Evolutionary conservation across 2,329 filamentous ascomycete species (phyloP).

Genomic region (Penicillium brasilianum): DNA sequence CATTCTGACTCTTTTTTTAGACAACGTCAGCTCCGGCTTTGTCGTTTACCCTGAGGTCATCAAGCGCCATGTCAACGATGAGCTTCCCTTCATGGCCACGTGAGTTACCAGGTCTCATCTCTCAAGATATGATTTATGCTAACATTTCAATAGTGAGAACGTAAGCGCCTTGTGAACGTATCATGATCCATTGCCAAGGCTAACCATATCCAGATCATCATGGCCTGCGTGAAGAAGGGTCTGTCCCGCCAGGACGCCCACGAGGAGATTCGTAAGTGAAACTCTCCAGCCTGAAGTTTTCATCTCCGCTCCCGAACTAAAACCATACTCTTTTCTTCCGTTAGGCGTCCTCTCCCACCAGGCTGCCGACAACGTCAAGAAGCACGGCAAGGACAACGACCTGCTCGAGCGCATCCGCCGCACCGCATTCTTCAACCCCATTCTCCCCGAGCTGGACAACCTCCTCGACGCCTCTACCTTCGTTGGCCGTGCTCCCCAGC

Average conservation of each 20-base stretch:
- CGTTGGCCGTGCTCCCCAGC: constrained; percentile 60
- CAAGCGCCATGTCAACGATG: constrained; percentile 68
- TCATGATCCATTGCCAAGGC: constrained; percentile 25
- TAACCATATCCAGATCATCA: constrained; percentile 67
- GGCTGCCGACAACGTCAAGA: constrained; percentile 72
- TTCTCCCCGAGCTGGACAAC: constrained; percentile 70
- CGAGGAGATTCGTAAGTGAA: constrained; percentile 71
- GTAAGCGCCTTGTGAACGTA: constrained; percentile 21
- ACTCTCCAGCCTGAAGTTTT: not conserved
- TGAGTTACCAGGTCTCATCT: constrained; percentile 41
- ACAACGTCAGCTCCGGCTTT: constrained; percentile 71
- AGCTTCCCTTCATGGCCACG: constrained; percentile 87
- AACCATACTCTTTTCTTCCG: constrained; percentile 12
- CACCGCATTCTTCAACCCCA: constrained; percentile 73
- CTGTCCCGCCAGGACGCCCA: constrained; percentile 79
- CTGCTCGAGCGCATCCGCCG: constrained; percentile 76
- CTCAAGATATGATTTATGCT: constrained; percentile 15
- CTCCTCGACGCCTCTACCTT: constrained; percentile 69
- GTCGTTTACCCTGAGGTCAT: constrained; percentile 82
- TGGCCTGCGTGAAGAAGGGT: constrained; percentile 75
- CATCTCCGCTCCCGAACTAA: constrained; percentile 10
- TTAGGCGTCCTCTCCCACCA: constrained; percentile 73
- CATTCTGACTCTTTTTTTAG: constrained; percentile 31
- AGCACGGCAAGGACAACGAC: constrained; percentile 77
- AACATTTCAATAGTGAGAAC: constrained; percentile 39